Evolutionary conservation across 2,329 filamentous ascomycete species (phyloP).

Genomic region (Aspergillus texensis): DNA sequence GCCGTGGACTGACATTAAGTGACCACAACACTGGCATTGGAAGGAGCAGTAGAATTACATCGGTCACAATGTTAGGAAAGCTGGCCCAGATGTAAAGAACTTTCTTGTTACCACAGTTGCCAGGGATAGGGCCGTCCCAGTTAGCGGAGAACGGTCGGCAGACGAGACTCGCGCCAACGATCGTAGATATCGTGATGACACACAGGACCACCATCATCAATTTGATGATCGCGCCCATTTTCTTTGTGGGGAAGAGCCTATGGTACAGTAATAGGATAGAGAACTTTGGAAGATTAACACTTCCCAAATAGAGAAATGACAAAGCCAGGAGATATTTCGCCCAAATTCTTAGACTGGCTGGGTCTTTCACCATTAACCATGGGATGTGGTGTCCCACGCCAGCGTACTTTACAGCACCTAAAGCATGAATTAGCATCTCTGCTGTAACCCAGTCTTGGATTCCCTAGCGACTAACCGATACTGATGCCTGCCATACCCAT

Average conservation of each 20-base stretch:
- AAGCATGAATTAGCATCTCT: not conserved
- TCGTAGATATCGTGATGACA: not conserved
- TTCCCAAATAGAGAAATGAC: not conserved
- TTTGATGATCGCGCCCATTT: not conserved
- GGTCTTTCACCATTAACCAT: not conserved
- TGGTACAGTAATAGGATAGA: not conserved
- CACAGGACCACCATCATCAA: not conserved
- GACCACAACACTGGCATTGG: conserved; percentile 39
- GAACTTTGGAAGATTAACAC: not conserved
- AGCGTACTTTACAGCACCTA: not conserved
- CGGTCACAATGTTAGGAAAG: conserved; percentile 42
- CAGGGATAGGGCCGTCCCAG: not conserved
- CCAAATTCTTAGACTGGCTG: not conserved
- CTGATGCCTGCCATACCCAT: not conserved
- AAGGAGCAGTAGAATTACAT: conserved; percentile 36
- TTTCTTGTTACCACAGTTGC: not conserved
- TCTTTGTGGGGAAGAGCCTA: not conserved
- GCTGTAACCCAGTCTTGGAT: not conserved
- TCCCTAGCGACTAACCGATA: not conserved
- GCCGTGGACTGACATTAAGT: conserved; percentile 25
- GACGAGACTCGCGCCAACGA: not conserved
- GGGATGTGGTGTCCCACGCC: not conserved
- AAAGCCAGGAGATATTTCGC: conserved; percentile 1
- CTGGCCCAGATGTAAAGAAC: conserved; percentile 24
- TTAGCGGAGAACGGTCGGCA: not conserved